phyloP scores from a whole-genome alignment of 2,329 filamentous ascomycete species.

The Chaetomiaceae sp. region DNA sequence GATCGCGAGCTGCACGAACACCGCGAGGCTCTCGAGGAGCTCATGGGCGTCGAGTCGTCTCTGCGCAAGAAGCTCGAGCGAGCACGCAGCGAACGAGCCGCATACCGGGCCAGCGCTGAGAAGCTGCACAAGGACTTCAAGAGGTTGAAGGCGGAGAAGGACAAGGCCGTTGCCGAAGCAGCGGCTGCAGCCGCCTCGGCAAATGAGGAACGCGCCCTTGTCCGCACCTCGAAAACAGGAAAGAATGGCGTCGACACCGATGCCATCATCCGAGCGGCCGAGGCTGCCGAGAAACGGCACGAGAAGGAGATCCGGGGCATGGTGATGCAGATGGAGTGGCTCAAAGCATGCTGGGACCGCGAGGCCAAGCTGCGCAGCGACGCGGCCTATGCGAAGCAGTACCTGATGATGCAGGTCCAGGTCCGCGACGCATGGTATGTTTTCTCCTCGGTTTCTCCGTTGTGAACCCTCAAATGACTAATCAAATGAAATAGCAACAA shows the following conservation, averaged over 20 bases:
- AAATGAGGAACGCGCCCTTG: slow-evolving; percentile 24
- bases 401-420: slow-evolving; percentile 72
- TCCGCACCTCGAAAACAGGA: slow-evolving; percentile 2
- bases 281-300: slow-evolving; percentile 64
- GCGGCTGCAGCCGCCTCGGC: slow-evolving; percentile 32
- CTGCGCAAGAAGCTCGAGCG: slow-evolving; percentile 66
- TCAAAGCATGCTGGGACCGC: slow-evolving; percentile 74
- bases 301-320: slow-evolving; percentile 75
- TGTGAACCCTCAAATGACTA: too few relatives aligned
- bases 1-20: slow-evolving; percentile 68
- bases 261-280: slow-evolving; percentile 53
- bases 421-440: slow-evolving; percentile 86
- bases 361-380: slow-evolving; percentile 77
- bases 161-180: slow-evolving; percentile 38
- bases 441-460: not conserved
- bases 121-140: slow-evolving; percentile 51
- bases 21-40: slow-evolving; percentile 58
- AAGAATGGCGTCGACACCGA: slow-evolving; percentile 49
- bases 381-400: slow-evolving; percentile 81
- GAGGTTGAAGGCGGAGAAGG: slow-evolving; percentile 39
- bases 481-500: too few relatives aligned
- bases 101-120: slow-evolving; percentile 51
- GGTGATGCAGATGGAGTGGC: slow-evolving; percentile 84
- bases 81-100: slow-evolving; percentile 60
- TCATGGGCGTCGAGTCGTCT: slow-evolving; percentile 53